A percentile compares a stretch with the other conserved stretches of the same genome.
phyloP scores from a whole-genome alignment of 352 stramenopile species.

The Albugo candida region DNA sequence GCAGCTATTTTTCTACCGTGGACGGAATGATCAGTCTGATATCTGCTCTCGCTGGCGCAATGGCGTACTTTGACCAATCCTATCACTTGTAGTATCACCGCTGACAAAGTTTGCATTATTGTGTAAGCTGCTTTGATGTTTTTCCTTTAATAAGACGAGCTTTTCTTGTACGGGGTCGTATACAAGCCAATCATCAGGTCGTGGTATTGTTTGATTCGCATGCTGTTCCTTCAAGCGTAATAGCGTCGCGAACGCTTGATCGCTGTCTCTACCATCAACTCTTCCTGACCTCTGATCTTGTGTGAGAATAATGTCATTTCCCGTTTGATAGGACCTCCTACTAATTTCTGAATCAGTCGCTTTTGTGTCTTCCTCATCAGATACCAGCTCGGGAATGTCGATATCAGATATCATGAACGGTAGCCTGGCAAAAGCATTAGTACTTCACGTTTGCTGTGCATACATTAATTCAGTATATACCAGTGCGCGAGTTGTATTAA shows the following conservation, averaged over 20 bases:
- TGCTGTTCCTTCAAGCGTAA: slow-evolving; percentile 37
- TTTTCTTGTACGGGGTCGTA: slow-evolving; percentile 41
- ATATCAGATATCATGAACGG: slow-evolving; percentile 31
- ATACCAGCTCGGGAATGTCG: slow-evolving; percentile 37
- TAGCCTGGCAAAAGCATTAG: slow-evolving; percentile 13
- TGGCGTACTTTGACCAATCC: neutral
- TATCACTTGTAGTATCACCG: neutral
- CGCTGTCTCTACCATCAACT: slow-evolving; percentile 7
- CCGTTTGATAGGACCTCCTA: neutral
- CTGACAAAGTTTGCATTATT: neutral
- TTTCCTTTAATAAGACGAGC: slow-evolving; percentile 34
- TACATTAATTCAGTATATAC: slow-evolving; percentile 12
- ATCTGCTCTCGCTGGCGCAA: too few species aligned
- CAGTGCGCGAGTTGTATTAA: slow-evolving; percentile 26
- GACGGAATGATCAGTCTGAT: neutral
- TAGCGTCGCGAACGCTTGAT: slow-evolving; percentile 20
- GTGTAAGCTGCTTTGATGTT: slow-evolving; percentile 3
- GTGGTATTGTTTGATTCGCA: slow-evolving; percentile 24
- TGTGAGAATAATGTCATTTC: neutral
- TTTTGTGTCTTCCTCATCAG: slow-evolving; percentile 15
- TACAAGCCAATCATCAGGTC: slow-evolving; percentile 53
- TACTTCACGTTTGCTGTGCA: neutral
- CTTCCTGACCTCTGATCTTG: slow-evolving; percentile 9
- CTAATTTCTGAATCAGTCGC: slow-evolving; percentile 7
- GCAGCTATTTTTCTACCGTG: slow-evolving; percentile 1